phyloP scores from a whole-genome alignment of 768 basidiomycete species.

The Austroboletus eburneus region DNA sequence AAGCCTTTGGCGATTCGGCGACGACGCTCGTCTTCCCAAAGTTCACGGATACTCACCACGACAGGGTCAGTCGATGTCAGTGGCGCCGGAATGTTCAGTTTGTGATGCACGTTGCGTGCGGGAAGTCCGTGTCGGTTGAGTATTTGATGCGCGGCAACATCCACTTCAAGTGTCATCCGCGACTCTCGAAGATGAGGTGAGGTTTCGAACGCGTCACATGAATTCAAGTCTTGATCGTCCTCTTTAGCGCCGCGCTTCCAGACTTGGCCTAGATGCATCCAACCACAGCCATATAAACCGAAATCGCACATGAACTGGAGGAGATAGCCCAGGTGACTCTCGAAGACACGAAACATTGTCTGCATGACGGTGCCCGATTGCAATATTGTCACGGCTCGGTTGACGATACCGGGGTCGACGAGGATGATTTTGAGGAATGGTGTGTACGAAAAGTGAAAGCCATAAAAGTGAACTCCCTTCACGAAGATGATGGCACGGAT shows the following conservation, averaged over 20 bases:
- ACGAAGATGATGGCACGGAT: constrained; percentile 78
- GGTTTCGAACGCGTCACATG: constrained; percentile 32
- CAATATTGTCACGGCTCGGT: constrained; percentile 69
- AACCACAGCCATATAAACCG: constrained; percentile 91
- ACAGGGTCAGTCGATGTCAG: constrained; percentile 61
- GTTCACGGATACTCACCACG: constrained; percentile 83
- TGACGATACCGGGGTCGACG: constrained; percentile 64
- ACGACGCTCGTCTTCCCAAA: constrained; percentile 95
- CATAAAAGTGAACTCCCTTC: constrained; percentile 96
- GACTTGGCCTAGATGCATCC: constrained; percentile 70
- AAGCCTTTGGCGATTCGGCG: constrained; percentile 66
- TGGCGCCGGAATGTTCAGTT: constrained; percentile 55
- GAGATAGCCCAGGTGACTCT: constrained; percentile 84
- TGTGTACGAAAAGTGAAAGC: constrained; percentile 78
- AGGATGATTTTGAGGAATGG: constrained; percentile 88
- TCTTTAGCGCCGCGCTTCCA: constrained; percentile 49
- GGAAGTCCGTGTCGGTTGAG: constrained; percentile 70
- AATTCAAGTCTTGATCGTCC: constrained; percentile 11
- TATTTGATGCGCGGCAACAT: constrained; percentile 77
- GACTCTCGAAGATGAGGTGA: constrained; percentile 68
- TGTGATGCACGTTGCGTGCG: constrained; percentile 64
- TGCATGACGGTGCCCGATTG: constrained; percentile 81
- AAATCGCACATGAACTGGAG: constrained; percentile 96
- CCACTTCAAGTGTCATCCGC: constrained; percentile 75
- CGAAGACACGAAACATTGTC: constrained; percentile 74